Evolutionary conservation across 805 yeast species (phyloP).

Genomic region (Kurtzmaniella fragi): DNA sequence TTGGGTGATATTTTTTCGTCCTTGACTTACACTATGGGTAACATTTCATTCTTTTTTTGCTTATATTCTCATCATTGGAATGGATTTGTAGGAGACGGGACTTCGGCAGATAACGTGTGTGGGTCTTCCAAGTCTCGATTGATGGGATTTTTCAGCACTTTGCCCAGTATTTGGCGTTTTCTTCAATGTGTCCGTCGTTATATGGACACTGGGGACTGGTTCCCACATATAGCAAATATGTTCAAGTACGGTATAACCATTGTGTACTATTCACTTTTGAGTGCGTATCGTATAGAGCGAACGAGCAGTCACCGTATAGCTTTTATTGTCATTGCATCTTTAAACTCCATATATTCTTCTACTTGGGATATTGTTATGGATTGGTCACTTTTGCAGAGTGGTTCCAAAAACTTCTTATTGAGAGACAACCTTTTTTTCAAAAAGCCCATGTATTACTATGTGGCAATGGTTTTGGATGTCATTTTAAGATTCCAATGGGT

Average conservation of each 20-base stretch:
- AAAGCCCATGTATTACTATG: conserved; percentile 49
- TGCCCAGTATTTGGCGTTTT: conserved; percentile 89
- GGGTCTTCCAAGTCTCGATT: conserved; percentile 71
- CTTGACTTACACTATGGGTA: conserved; percentile 82
- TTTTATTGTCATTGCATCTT: conserved; percentile 67
- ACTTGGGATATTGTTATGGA: conserved; percentile 95
- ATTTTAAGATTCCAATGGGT: conserved; percentile 87
- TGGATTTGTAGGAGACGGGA: conserved; percentile 38
- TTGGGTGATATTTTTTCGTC: conserved; percentile 89
- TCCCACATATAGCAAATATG: conserved; percentile 92
- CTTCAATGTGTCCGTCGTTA: conserved; percentile 89
- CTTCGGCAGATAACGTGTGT: conserved; percentile 38
- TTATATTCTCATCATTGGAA: conserved; percentile 71
- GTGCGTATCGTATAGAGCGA: conserved; percentile 68
- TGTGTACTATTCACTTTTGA: conserved; percentile 63
- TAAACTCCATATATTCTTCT: conserved; percentile 66
- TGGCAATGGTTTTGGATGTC: conserved; percentile 70
- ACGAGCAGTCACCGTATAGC: conserved; percentile 40
- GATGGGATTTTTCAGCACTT: conserved; percentile 78
- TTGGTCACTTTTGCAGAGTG: conserved; percentile 81
- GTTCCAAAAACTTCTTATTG: conserved; percentile 50
- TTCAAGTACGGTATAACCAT: conserved; percentile 66
- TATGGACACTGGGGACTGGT: conserved; percentile 90
- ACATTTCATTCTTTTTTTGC: conserved; percentile 81
- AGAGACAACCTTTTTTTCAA: conserved; percentile 69